Base-by-base conservation (phyloP, 495 filamentous ascomycete genomes). In the Hypoxylon fragiforme region DNA sequence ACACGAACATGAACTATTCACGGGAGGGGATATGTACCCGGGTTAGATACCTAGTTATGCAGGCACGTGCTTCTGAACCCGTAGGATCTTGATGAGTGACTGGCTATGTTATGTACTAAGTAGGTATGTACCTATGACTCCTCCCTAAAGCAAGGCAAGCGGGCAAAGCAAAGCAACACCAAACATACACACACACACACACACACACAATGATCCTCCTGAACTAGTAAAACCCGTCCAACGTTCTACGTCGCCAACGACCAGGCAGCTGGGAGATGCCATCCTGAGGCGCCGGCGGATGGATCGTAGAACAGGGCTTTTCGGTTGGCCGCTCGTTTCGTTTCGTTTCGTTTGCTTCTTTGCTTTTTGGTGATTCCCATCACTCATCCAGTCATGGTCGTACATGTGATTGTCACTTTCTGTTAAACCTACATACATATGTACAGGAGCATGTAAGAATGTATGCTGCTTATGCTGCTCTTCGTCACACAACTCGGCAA, bases 241-340 rank as follows among this genome's bases (percentile, higher is more conserved):
- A 60, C 56, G 24, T 7, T 1, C 35, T 18, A 12, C 44, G 14
- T 47, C 44, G 31, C 56, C 56, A 54, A 44, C 31, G 21, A 60
- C 56, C 56, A 54, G 56, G 56, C 44, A 28, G 38, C 44, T 26
- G 56, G 56, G 44, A 60, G 20, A 21, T 5, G 3, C 3, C 13
- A 37, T 16, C 13, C 34, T 6, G 13, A 13, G 34, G 8, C n/a
- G 3, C n/a, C 3, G 2, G 13, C 3, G 34, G 14, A 7, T n/a
- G 24, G 4, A 28, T 28, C 24, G 24, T 28, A 28, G 24, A 4
- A 9, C 24, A 28, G 4, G 24, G 24, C 24, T 28, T 9, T 28
- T 28, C 24, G 24, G 24, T 28, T 28, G 24, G 24, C 24, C 9
- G 24, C 24, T 28, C 9, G 4, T 28, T 28, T 28, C 24, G 24